Conservation (phyloP, 345 rosid genomes). For the Combretum micranthum region DNA sequence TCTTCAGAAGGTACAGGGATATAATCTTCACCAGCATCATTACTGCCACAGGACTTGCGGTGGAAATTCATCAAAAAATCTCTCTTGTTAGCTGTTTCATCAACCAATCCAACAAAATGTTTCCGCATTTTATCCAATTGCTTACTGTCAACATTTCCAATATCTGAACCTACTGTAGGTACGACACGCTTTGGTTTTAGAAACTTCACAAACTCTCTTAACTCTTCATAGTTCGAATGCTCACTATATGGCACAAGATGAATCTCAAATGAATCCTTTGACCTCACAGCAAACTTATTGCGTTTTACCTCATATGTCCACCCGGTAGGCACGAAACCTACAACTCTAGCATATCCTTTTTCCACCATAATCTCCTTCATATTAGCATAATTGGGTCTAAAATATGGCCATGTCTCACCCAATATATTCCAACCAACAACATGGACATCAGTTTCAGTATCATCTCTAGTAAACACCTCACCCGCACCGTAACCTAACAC, state of each 20-base stretch:
- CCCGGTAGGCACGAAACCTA: slow-evolving; percentile 89
- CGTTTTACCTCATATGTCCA: slow-evolving; percentile 88
- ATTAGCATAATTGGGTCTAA: slow-evolving; percentile 70
- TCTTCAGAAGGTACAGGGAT: too few species aligned
- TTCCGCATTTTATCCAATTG: slow-evolving; percentile 52
- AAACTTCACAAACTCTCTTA: slow-evolving; percentile 75
- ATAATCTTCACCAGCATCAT: slow-evolving; percentile 17
- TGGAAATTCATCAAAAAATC: slow-evolving; percentile 54
- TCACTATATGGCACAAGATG: slow-evolving; percentile 94
- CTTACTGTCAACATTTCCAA: slow-evolving; percentile 51
- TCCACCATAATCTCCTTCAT: slow-evolving; percentile 79
- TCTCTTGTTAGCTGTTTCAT: slow-evolving; percentile 80
- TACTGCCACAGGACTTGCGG: slow-evolving; percentile 23
- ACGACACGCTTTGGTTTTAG: slow-evolving; percentile 68
- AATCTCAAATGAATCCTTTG: slow-evolving; percentile 64
- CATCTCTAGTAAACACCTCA: slow-evolving; percentile 57
- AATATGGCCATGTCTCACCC: slow-evolving; percentile 93
- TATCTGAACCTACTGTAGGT: slow-evolving; percentile 76
- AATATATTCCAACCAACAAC: slow-evolving; percentile 92
- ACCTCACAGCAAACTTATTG: slow-evolving; percentile 61
- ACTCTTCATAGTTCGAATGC: slow-evolving; percentile 85
- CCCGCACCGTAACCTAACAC: slow-evolving; percentile 52
- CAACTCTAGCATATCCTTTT: slow-evolving; percentile 65
- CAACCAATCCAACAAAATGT: slow-evolving; percentile 68
- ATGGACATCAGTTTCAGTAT: slow-evolving; percentile 58